Evolutionary conservation across 306 rosid genomes (phyloP).

Genomic region (Alnus glutinosa): DNA sequence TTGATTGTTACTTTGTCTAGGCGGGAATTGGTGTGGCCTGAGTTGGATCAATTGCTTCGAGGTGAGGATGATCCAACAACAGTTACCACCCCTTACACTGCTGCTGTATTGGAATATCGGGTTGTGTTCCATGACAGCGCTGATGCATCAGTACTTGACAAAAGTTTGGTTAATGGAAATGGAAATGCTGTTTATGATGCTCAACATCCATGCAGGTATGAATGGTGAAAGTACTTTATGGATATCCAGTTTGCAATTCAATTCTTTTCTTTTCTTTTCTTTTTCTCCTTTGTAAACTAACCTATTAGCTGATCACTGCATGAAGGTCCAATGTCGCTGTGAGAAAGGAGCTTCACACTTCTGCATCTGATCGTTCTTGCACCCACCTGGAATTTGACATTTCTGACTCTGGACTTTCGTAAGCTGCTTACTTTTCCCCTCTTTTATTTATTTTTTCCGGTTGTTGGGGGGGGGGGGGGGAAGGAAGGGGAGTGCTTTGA

Average conservation of each 20-base stretch:
- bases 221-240: background rate
- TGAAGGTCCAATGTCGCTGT: conserved; percentile 94
- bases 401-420: conserved; percentile 74
- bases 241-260: conserved; percentile 18
- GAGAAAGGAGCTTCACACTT: conserved; percentile 82
- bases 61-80: conserved; percentile 71
- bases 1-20: conserved; percentile 44
- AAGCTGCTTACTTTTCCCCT: conserved; percentile 32
- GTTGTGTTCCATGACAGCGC: conserved; percentile 60
- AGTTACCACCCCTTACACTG: conserved; percentile 88
- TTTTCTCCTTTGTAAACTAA: conserved; percentile 31
- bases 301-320: conserved; percentile 23
- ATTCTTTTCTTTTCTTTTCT: background rate
- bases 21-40: conserved; percentile 89
- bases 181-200: conserved; percentile 85
- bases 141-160: conserved; percentile 54
- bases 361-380: conserved; percentile 92
- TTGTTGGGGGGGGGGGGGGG: background rate
- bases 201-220: conserved; percentile 95
- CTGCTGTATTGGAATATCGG: conserved; percentile 78
- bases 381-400: conserved; percentile 93
- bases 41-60: conserved; percentile 80
- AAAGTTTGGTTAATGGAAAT: conserved; percentile 67
- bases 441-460: background rate
- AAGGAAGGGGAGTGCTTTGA: too few relatives aligned